Conservation (phyloP, 2,329 filamentous ascomycete genomes). For the Metarhizium brunneum region DNA sequence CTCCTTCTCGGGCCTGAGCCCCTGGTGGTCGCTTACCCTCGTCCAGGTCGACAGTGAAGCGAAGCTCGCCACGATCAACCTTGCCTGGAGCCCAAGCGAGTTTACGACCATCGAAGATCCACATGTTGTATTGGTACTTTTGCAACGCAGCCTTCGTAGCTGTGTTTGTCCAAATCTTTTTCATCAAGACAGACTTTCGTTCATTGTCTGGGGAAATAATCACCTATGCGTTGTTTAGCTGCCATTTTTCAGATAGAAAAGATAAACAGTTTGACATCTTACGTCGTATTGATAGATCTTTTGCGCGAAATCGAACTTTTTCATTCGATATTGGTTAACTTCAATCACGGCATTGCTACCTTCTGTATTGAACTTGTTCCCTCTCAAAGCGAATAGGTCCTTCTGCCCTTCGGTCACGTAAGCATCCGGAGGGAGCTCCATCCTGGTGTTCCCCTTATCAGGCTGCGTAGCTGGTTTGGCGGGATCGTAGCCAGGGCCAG, state of each 20-base stretch:
- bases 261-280: constrained; percentile 28
- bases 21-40: constrained; percentile 41
- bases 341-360: constrained; percentile 46
- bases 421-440: constrained; percentile 51
- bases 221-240: constrained; percentile 38
- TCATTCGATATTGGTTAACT: constrained; percentile 70
- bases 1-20: constrained; percentile 22
- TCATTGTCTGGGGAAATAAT: constrained; percentile 52
- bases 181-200: constrained; percentile 55
- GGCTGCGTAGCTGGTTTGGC: constrained; percentile 20
- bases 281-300: constrained; percentile 81
- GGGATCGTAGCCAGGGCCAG: constrained; percentile 34
- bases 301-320: constrained; percentile 41
- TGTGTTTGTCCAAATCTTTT: constrained; percentile 66
- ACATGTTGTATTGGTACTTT: constrained; percentile 33
- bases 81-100: constrained; percentile 62
- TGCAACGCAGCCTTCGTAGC: constrained; percentile 46
- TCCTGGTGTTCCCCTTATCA: constrained; percentile 33
- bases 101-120: constrained; percentile 76
- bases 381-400: constrained; percentile 24
- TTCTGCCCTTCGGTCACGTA: constrained; percentile 30
- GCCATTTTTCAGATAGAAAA: background rate
- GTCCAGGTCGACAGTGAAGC: constrained; percentile 64
- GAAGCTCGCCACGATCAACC: constrained; percentile 37
- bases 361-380: constrained; percentile 40